Base-by-base conservation (phyloP, 148 eudicot species). In the Rhododendron kiyosumense region DNA sequence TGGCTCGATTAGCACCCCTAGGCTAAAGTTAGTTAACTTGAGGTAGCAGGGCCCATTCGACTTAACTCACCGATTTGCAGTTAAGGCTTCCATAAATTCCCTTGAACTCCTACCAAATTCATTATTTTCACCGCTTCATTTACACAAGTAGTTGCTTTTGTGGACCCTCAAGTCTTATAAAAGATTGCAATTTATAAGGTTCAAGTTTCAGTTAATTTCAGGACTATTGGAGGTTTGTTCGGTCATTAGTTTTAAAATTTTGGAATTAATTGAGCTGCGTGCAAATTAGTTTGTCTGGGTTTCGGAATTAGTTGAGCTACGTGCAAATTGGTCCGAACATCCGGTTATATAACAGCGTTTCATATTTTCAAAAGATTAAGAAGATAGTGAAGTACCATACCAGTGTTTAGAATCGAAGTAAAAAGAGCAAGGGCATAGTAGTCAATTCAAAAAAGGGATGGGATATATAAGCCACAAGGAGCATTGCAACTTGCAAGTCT, bases 11-110 rank as follows among this genome's bases (percentile, higher is more conserved):
- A 34, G 0, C 36, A 34, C 36, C 36, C 36, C 36, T 34, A 34
- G 36, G 52, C 52, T 12, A 49, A 46, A 49, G 15, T 11, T 12
- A 1, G 3, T 52, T 2, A 52, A 52, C 2, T 1, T 52, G 59
- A 12, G 63, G 24, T 57, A 18, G 63, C 0, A n/a, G 1, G 65
- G 9, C 65, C n/a, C 65, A 59, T 59, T 59, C 20, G n/a, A 59
- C 24, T 2, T 7, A 7, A n/a, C n/a, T n/a, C n/a, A 59, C 65
- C 30, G 30, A 24, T 3, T 7, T n/a, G 73, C 73, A 10, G 32
- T 78, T 85, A 85, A 76, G 74, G 78, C 38, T 38, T 18, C 46
- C 79, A 36, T 75, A 75, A 75, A 75, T 75, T 75, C 46, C 79
- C 79, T 18, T 18, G n/a, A 17, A 34, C 11, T 12, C 59, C 48